phyloP scores from a whole-genome alignment of 129 eudicot species.

The Lactuca saligna region DNA sequence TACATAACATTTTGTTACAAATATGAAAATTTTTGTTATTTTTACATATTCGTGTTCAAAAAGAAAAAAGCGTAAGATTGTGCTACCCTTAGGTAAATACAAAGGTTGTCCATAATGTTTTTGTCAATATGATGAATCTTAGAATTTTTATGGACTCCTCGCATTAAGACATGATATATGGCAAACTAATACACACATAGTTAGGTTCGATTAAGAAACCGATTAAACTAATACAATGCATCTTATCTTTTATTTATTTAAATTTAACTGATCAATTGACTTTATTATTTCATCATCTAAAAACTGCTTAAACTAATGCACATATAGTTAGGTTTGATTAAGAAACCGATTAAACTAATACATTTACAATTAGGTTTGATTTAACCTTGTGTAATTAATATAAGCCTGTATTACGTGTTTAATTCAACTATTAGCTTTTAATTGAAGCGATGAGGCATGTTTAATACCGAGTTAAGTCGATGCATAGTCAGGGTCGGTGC shows the following conservation, averaged over 20 bases:
- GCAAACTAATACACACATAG: no score
- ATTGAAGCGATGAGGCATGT: no score
- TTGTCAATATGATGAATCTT: neutral
- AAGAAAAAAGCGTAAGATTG: no score
- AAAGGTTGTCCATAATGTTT: neutral
- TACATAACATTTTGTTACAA: no score
- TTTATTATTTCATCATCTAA: neutral
- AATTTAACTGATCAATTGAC: neutral
- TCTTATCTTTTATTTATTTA: neutral
- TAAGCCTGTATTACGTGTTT: neutral
- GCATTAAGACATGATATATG: neutral
- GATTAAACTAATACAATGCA: slow-evolving; percentile 1
- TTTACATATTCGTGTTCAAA: no score
- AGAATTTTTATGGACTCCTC: neutral
- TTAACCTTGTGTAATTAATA: neutral
- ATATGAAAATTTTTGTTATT: no score
- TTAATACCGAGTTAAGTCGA: no score
- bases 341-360: neutral
- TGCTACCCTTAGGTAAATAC: no score
- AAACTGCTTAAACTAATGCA: neutral
- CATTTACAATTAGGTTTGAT: neutral
- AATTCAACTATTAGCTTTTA: neutral
- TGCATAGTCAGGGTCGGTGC: no score
- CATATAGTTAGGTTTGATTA: neutral
- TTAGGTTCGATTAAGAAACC: no score